Percentiles rank a stretch among this genome's conserved stretches.
phyloP scores from a whole-genome alignment of 2,329 filamentous ascomycete genomes.

The Talaromyces atroroseus region DNA sequence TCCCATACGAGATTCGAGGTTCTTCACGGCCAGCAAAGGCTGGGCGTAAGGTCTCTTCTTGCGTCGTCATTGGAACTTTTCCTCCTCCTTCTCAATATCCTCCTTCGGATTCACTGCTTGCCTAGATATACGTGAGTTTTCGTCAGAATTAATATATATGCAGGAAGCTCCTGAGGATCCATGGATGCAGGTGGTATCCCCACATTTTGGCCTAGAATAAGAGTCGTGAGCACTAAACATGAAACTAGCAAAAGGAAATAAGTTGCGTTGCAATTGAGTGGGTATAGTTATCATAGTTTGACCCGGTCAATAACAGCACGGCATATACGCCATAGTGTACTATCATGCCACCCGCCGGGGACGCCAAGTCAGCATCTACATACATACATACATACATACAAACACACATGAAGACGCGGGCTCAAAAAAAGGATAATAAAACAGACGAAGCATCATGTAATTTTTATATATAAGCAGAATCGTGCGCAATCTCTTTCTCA shows the following conservation, averaged over 20 bases:
- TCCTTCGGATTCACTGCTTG: neutral
- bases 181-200: too few relatives aligned
- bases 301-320: neutral
- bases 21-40: conserved; percentile 32
- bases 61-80: neutral
- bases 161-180: too few relatives aligned
- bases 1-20: conserved; percentile 45
- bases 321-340: neutral
- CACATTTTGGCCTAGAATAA: too few relatives aligned
- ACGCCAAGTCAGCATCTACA: neutral
- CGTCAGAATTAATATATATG: too few relatives aligned
- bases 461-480: neutral
- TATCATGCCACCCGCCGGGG: neutral
- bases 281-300: neutral
- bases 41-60: conserved; percentile 30
- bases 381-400: neutral
- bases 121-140: too few relatives aligned
- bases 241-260: too few relatives aligned
- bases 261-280: neutral
- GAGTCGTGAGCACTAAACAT: too few relatives aligned
- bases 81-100: neutral
- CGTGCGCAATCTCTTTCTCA: neutral
- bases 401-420: too few relatives aligned
- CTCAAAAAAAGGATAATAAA: neutral
- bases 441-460: neutral